Conservation (phyloP, 2,329 filamentous ascomycete genomes). For the Nemania sp. region DNA sequence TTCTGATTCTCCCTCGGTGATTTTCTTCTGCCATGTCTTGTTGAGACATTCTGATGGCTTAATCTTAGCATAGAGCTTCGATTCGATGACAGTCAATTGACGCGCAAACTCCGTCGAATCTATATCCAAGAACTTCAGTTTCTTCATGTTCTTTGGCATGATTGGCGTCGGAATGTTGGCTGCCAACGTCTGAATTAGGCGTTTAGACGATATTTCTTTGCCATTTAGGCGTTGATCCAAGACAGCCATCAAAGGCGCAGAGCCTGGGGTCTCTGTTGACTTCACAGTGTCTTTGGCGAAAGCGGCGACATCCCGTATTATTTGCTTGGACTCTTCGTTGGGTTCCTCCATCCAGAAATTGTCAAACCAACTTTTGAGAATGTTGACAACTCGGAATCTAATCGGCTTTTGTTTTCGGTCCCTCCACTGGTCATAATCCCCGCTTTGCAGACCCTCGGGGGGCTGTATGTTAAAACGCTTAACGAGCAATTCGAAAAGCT, state of each 20-base stretch:
- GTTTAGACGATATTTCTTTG: conserved; percentile 83
- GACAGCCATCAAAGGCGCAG: conserved; percentile 79
- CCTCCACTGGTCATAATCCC: conserved; percentile 85
- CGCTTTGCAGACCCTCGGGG: conserved; percentile 74
- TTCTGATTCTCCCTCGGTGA: conserved; percentile 78
- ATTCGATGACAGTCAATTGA: conserved; percentile 96
- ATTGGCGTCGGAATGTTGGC: conserved; percentile 84
- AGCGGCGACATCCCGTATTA: conserved; percentile 85
- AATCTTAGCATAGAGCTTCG: conserved; percentile 91
- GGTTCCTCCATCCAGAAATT: conserved; percentile 98
- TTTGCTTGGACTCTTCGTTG: conserved; percentile 78
- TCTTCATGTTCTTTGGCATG: conserved; percentile 99
- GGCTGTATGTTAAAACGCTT: conserved; percentile 92
- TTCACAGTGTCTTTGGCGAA: conserved; percentile 93
- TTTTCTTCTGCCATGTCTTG: conserved; percentile 99
- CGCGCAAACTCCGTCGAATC: conserved; percentile 96
- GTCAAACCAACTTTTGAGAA: conserved; percentile 97
- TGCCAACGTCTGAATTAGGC: conserved; percentile 84
- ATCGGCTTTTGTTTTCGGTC: conserved; percentile 96
- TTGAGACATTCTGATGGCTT: conserved; percentile 95
- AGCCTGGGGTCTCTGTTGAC: conserved; percentile 89
- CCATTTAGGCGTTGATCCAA: conserved; percentile 88
- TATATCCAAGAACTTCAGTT: conserved; percentile 97
- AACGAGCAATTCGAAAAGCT: conserved; percentile 91
- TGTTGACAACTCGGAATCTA: conserved; percentile 94